Base-by-base conservation (phyloP, 768 basidiomycete species). In the Agaricus subrufescens region DNA sequence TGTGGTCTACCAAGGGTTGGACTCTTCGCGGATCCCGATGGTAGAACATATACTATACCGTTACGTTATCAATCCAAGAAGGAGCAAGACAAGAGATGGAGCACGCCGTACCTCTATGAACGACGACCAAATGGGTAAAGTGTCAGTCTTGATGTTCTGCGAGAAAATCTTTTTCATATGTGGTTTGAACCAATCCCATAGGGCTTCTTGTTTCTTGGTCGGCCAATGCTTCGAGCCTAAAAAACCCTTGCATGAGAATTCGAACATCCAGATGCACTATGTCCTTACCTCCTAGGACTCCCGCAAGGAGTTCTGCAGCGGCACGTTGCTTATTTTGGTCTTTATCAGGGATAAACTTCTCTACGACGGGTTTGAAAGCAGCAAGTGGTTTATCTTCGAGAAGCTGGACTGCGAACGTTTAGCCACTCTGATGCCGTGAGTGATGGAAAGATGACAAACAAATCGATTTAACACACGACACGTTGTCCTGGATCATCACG, bases 191-290 rank as follows among this genome's bases (percentile, higher is more conserved):
- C 94, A 97, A 42, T 77, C 71, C 91, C 91, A 94, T 2, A 97
- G 68, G 19, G 66, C 65, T 43, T 80, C 66, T 67, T 94, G 87
- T 60, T 84, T 83, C n/a, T 75, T 71, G 2, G 78, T 74, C 0
- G 90, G 78, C 94, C 94, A 97, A 65, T 94, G 91, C 68, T 94
- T 94, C 3, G 87, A 86, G 8, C 91, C 91, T 84, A 65, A 25
- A 19, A 4, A 61, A 52, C 55, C 68, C 51, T 34, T 5, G 37
- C 42, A 62, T 58, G 39, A 61, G 15, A 54, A 44, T 26, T 4
- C 29, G 37, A 48, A 39, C 25, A 30, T 40, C 15, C 27, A 26
- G 51, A 26, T 37, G 8, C 19, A 46, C 15, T 1, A 40, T 27
- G 43, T 26, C 66, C 50, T 34, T 63, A 81, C 86, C 87, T 59